Evolutionary conservation across 495 filamentous ascomycete species (phyloP), one percentile per base, ranked within the genome.

Genomic region (Darksidea phi): DNA sequence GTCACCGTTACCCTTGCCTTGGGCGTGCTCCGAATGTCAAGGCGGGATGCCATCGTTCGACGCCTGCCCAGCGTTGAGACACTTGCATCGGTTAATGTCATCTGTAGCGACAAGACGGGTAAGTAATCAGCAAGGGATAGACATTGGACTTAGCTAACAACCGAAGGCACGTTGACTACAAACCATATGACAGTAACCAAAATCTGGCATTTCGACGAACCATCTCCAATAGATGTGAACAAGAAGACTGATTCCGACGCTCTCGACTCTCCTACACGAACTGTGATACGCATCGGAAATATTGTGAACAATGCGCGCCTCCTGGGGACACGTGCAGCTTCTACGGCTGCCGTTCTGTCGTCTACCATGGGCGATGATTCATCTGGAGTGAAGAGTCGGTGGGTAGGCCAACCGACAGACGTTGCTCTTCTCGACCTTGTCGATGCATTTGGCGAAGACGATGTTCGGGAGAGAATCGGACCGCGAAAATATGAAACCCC

Each of bases 181-280:
- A 99, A 97, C 70, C 95, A 97, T 70, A 97, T 97, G 93, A 95
- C 95, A 1, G 92, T 95, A 1, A 94, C 91, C 17, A 95, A 95
- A 68, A 85, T 97, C 77, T 99, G 94, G 94, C 87, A 90, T 68
- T 91, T 94, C 67, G 89, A 90, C 59, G 81, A 83, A 21, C 72
- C 77, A 0, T 78, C 79, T 17, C 85, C 90, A 13, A 78, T 94
- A 25, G 86, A 94, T 64, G 83, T 95, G 7, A 83, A 87, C 47
- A 85, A 83, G 23, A 87, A 90, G 48, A 80, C 87, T 41, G 78
- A 83, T 48, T 82, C 83, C 6, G 75, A 76, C 41, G 80, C 84
- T 26, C 84, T 87, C 0, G 88, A 89, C 49, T 78, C 84, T 20
- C 88, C 89, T 1, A 88, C 87, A 18, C 78, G 84, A 46, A 88